Evolutionary conservation across 495 filamentous ascomycete genomes (phyloP).

Genomic region (Neurospora discreta): DNA sequence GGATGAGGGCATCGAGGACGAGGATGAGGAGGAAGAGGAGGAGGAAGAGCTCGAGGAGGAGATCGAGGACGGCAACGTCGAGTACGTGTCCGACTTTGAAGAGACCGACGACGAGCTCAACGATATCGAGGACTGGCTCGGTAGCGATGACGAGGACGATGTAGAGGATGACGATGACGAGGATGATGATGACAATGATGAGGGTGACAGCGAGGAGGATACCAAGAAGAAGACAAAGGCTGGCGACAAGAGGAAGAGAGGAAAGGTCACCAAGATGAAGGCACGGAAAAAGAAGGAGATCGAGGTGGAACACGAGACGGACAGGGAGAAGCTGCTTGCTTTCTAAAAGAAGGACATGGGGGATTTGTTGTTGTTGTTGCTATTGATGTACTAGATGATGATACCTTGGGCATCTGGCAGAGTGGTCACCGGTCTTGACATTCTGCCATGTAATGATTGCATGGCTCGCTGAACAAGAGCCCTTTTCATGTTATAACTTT

Average conservation of each 20-base stretch:
- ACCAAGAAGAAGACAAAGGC: conserved; percentile 37
- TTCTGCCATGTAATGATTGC: neutral
- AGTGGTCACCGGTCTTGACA: neutral
- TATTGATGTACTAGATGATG: neutral
- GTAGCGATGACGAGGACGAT: conserved; percentile 37
- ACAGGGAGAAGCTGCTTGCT: conserved; percentile 28
- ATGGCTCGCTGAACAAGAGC: neutral
- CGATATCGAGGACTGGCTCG: conserved; percentile 41
- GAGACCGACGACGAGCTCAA: conserved; percentile 43
- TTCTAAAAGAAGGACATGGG: conserved; percentile 20
- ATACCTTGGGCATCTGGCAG: neutral
- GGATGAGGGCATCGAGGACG: conserved; percentile 75
- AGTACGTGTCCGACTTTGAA: conserved; percentile 63
- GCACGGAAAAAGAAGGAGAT: conserved; percentile 62
- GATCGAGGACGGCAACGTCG: conserved; percentile 67
- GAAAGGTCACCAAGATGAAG: conserved; percentile 41
- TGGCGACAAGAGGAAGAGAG: conserved; percentile 60
- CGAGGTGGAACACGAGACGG: conserved; percentile 58
- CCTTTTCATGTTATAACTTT: neutral
- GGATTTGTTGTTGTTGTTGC: neutral
- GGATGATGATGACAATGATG: conserved; percentile 41
- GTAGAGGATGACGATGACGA: conserved; percentile 37
- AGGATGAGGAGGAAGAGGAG: conserved; percentile 58
- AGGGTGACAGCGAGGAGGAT: conserved; percentile 31
- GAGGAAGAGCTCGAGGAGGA: conserved; percentile 54